Evolutionary conservation across 306 rosid species (phyloP).

Genomic region (Parietaria judaica): DNA sequence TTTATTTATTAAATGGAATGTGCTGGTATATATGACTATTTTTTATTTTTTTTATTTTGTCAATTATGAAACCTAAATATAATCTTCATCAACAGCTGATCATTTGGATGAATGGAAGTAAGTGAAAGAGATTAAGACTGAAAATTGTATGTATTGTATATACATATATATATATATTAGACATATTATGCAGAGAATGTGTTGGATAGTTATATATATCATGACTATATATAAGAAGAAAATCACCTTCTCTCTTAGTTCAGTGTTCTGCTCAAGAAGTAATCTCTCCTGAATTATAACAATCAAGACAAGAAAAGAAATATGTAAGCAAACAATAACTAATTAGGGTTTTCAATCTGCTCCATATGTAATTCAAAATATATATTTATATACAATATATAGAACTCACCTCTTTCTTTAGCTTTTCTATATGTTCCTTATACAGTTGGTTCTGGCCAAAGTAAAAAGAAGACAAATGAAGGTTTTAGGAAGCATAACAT

Average conservation of each 20-base stretch:
- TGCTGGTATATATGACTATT: too few relatives aligned
- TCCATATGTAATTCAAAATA: neutral
- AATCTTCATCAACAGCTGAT: too few relatives aligned
- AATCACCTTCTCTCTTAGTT: conserved; percentile 43
- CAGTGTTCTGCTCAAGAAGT: conserved; percentile 49
- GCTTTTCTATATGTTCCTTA: conserved; percentile 51
- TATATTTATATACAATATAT: neutral
- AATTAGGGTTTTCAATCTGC: neutral
- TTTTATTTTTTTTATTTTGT: too few relatives aligned
- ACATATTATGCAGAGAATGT: too few relatives aligned
- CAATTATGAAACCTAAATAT: too few relatives aligned
- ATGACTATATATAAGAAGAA: neutral
- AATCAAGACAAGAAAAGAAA: conserved; percentile 4
- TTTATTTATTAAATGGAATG: too few relatives aligned
- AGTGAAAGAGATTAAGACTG: too few relatives aligned
- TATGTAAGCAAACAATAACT: neutral
- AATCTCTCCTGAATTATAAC: conserved; percentile 39
- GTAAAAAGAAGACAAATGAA: neutral
- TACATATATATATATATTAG: neutral
- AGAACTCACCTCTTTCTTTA: conserved; percentile 54
- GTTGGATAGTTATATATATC: neutral
- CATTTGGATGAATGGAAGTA: too few relatives aligned
- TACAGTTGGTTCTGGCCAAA: conserved; percentile 40
- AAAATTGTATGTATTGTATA: too few relatives aligned
- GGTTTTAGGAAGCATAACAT: too few relatives aligned